Evolutionary conservation across 2,329 filamentous ascomycete genomes (phyloP).

Genomic region (Fusarium nygamai): DNA sequence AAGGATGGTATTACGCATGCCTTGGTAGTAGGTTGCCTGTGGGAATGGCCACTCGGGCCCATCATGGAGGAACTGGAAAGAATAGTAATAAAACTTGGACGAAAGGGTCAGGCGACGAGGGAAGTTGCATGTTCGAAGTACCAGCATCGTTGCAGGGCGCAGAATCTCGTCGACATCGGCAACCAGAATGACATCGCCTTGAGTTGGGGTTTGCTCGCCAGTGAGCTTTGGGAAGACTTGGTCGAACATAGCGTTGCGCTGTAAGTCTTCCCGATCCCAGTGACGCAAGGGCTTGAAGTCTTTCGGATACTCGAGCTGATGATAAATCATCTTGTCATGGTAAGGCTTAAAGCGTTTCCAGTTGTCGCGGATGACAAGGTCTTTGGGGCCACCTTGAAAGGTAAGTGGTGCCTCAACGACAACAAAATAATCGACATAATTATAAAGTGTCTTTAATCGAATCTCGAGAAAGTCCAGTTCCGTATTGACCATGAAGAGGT

Average conservation of each 20-base stretch:
- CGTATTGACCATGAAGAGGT: slow-evolving; percentile 70
- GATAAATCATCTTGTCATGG: slow-evolving; percentile 69
- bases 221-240: slow-evolving; percentile 63
- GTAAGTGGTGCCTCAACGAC: slow-evolving; percentile 68
- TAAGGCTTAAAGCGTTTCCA: slow-evolving; percentile 63
- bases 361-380: slow-evolving; percentile 62
- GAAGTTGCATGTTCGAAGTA: slow-evolving; percentile 62
- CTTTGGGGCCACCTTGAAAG: slow-evolving; percentile 67
- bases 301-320: slow-evolving; percentile 59
- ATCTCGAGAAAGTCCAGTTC: slow-evolving; percentile 75
- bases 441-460: slow-evolving; percentile 65
- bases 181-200: slow-evolving; percentile 66
- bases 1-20: slow-evolving; percentile 56
- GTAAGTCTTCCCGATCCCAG: slow-evolving; percentile 63
- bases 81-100: slow-evolving; percentile 66
- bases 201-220: slow-evolving; percentile 52
- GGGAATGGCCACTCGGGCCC: slow-evolving; percentile 63
- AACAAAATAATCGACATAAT: slow-evolving; percentile 72
- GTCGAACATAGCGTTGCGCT: slow-evolving; percentile 66
- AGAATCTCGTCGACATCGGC: slow-evolving; percentile 71
- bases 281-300: slow-evolving; percentile 50
- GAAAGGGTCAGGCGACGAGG: slow-evolving; percentile 62
- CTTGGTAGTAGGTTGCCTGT: slow-evolving; percentile 65
- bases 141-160: slow-evolving; percentile 58
- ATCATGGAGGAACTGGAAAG: slow-evolving; percentile 60